Conservation (phyloP, 768 basidiomycete species). For the Tricholoma flavovirens region DNA sequence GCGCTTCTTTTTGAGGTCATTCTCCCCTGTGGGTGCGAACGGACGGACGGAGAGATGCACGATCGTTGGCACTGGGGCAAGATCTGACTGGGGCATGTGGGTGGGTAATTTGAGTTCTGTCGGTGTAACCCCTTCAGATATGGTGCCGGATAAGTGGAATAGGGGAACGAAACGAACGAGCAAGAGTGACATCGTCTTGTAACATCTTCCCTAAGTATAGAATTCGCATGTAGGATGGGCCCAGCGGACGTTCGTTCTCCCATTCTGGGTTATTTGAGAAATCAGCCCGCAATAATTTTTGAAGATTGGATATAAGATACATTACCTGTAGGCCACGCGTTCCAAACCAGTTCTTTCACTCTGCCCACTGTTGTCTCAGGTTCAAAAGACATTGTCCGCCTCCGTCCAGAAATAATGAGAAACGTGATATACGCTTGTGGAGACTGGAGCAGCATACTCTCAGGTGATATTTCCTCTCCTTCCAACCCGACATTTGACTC, state of each 20-base stretch:
- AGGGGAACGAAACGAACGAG: constrained; percentile 38
- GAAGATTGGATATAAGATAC: constrained; percentile 4
- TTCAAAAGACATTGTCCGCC: constrained; percentile 69
- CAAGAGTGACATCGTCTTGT: constrained; percentile 78
- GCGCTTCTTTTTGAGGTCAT: constrained; percentile 46
- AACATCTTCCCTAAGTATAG: constrained; percentile 74
- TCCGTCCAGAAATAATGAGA: constrained; percentile 61
- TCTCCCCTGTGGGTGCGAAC: constrained; percentile 44
- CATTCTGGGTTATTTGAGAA: constrained; percentile 44
- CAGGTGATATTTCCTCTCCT: background rate
- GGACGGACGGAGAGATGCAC: constrained; percentile 73
- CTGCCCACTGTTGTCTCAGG: constrained; percentile 70
- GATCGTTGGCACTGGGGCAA: constrained; percentile 49
- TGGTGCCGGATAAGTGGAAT: background rate
- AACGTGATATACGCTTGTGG: constrained; percentile 67
- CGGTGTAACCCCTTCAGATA: background rate
- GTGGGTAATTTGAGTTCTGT: constrained; percentile 37
- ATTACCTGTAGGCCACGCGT: constrained; percentile 71
- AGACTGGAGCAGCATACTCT: constrained; percentile 41
- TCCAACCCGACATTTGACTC: constrained; percentile 2
- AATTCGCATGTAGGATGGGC: constrained; percentile 70
- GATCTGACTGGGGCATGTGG: constrained; percentile 25
- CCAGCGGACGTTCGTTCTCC: constrained; percentile 74
- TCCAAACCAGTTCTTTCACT: constrained; percentile 82
- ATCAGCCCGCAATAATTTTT: background rate